Evolutionary conservation across 1,284 basidiomycete genomes (phyloP).

Genomic region (Trametes hirsuta): DNA sequence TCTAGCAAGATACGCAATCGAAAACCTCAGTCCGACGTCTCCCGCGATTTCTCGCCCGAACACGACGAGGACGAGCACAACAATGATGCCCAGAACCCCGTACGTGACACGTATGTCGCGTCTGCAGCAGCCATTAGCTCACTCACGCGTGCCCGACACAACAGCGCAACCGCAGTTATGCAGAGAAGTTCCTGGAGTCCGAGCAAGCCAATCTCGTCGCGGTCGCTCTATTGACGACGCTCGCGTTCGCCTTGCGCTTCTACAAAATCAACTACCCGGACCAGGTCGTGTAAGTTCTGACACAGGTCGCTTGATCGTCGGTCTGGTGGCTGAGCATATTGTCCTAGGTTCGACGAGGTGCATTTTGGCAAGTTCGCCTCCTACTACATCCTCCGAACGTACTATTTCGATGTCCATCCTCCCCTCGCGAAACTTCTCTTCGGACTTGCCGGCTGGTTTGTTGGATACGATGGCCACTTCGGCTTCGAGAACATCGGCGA

Average conservation of each 20-base stretch:
- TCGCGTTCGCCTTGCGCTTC: conserved; percentile 85
- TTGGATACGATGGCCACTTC: conserved; percentile 95
- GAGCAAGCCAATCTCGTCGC: conserved; percentile 59
- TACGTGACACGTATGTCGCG: conserved; percentile 37
- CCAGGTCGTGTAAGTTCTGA: conserved; percentile 85
- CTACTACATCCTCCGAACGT: conserved; percentile 89
- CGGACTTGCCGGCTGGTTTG: conserved; percentile 93
- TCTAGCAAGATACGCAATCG: conserved; percentile 20
- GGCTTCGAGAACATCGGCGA: conserved; percentile 96
- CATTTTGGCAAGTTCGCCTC: conserved; percentile 96
- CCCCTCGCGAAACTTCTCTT: conserved; percentile 94
- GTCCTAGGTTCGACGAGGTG: conserved; percentile 90
- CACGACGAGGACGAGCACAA: conserved; percentile 31
- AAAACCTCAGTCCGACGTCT: conserved; percentile 8
- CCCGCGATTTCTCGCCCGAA: conserved; percentile 17
- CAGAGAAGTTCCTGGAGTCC: conserved; percentile 65
- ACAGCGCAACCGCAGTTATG: conserved; percentile 48
- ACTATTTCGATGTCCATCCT: conserved; percentile 99
- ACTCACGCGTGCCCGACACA: conserved; percentile 2
- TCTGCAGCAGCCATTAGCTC: neutral
- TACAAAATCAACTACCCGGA: conserved; percentile 94
- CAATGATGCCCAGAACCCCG: conserved; percentile 27
- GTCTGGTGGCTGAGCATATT: neutral
- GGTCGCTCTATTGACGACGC: conserved; percentile 64
- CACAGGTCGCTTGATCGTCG: conserved; percentile 9